Conservation (phyloP, 2,329 filamentous ascomycete species). For the Lasiodiplodia citricola region DNA sequence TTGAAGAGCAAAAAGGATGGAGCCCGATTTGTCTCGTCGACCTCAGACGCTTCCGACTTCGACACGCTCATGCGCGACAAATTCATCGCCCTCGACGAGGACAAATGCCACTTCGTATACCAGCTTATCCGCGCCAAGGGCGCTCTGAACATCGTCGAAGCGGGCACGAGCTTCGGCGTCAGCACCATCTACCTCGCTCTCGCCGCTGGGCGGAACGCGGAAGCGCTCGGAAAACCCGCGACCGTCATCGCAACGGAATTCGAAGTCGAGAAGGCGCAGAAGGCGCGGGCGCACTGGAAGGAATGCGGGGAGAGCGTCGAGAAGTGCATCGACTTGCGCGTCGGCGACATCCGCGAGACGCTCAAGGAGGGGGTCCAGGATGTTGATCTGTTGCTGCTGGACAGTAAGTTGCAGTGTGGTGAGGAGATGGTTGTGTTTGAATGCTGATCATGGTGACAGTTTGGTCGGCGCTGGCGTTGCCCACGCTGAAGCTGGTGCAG, state of each 20-base stretch:
- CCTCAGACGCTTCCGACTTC: background rate
- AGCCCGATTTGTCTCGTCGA: background rate
- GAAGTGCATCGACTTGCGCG: slow-evolving; percentile 60
- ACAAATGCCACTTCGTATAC: slow-evolving; percentile 65
- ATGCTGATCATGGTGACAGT: slow-evolving; percentile 46
- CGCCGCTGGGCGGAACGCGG: slow-evolving; percentile 58
- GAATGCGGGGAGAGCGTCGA: slow-evolving; percentile 56
- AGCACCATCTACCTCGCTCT: slow-evolving; percentile 68
- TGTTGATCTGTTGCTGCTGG: slow-evolving; percentile 64
- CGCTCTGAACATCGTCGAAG: slow-evolving; percentile 62
- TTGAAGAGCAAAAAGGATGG: background rate
- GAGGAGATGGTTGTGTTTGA: background rate
- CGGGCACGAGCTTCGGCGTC: slow-evolving; percentile 66
- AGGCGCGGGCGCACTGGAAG: slow-evolving; percentile 59
- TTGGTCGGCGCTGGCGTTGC: slow-evolving; percentile 61
- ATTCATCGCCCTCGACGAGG: slow-evolving; percentile 64
- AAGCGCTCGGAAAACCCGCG: slow-evolving; percentile 38
- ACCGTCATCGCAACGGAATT: slow-evolving; percentile 67
- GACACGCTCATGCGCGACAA: slow-evolving; percentile 49
- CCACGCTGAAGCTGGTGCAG: slow-evolving; percentile 55
- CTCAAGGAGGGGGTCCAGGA: slow-evolving; percentile 55
- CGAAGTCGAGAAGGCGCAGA: slow-evolving; percentile 59
- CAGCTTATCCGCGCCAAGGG: slow-evolving; percentile 56
- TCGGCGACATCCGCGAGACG: slow-evolving; percentile 64
- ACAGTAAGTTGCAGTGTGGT: slow-evolving; percentile 57